Base-by-base conservation (phyloP, 2,329 filamentous ascomycete genomes). In the Fusarium sublunatum region DNA sequence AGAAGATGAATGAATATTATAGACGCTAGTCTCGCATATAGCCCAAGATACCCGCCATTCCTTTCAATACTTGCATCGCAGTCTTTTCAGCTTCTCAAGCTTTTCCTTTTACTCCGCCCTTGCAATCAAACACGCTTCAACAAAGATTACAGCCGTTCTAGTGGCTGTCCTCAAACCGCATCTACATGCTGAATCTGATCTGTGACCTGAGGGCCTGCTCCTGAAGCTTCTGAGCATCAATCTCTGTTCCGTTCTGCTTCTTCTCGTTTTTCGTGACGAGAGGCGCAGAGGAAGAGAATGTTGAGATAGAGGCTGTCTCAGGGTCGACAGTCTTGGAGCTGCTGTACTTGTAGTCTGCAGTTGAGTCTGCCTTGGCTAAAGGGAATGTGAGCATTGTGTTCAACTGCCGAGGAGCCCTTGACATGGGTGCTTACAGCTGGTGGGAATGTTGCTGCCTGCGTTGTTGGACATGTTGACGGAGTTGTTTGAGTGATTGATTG, bases 151-250 rank as follows among this genome's bases (percentile, higher is more conserved):
- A 31, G 25, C 25, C 25, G n/a, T 46, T 44, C 25, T 19, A 25
- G 24, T 32, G 4, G 15, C 19, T 19, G 9, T 53, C 9, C 9
- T 9, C 41, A 35, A 19, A 15, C 28, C 32, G n/a, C 6, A 7
- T 39, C 57, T 66, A 72, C 67, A 71, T 70, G 57, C 49, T 60
- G 32, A 72, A 72, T 12, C 61, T 63, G 15, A 72, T 63, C 46
- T 73, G 71, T 13, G 70, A 71, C 54, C 60, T 71, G 32, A 73
- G 53, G 26, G 70, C 68, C 52, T 73, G 70, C 24, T 67, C 65
- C 39, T 70, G 70, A 5, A 72, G 58, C 55, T 72, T 72, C 55
- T 73, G 62, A 25, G 26, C 44, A 36, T 70, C 67, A 11, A 69
- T 38, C 3, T 58, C 58, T 8, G 58, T 55, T 24, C 53, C 53